A percentile compares a stretch with the other conserved stretches of the same genome.
phyloP scores from a whole-genome alignment of 495 filamentous ascomycete genomes.

The Lepraria neglecta region DNA sequence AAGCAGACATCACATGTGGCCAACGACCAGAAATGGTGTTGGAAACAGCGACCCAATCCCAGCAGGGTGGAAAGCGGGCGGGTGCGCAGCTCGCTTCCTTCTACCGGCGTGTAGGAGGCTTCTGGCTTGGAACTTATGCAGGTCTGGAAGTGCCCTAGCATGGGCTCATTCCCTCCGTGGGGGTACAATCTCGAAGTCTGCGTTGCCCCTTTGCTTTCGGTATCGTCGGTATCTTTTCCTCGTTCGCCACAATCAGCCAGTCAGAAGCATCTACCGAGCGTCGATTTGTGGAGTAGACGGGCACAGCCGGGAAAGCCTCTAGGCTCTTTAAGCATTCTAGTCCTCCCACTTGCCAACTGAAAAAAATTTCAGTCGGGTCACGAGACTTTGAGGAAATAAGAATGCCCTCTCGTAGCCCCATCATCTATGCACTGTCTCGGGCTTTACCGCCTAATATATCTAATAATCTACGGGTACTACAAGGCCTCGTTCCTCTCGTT shows the following conservation, averaged over 20 bases:
- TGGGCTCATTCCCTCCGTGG: slow-evolving; percentile 1
- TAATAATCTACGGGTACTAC: slow-evolving; percentile 2
- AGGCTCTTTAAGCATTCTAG: slow-evolving; percentile 1
- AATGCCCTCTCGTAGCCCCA: neutral
- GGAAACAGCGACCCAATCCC: neutral
- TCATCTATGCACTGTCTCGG: too few species aligned
- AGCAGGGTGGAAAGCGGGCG: neutral
- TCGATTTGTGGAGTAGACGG: slow-evolving; percentile 11
- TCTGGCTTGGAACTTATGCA: slow-evolving; percentile 8
- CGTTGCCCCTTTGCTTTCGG: slow-evolving; percentile 6
- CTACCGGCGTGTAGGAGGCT: slow-evolving; percentile 7
- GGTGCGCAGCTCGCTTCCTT: slow-evolving; percentile 2
- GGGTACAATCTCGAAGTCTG: neutral
- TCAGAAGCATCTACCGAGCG: neutral
- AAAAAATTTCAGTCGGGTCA: slow-evolving; percentile 19
- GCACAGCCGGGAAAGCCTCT: slow-evolving; percentile 3
- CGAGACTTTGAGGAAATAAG: slow-evolving; percentile 15
- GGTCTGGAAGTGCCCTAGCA: neutral
- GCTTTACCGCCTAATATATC: slow-evolving; percentile 15
- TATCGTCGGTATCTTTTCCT: slow-evolving; percentile 10
- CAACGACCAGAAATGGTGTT: neutral
- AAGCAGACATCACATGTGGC: neutral
- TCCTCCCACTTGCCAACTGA: neutral
- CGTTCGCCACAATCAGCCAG: neutral
- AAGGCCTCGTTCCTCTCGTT: slow-evolving; percentile 1